Evolutionary conservation across 768 basidiomycete species (phyloP).

Genomic region (Trametes punicea): DNA sequence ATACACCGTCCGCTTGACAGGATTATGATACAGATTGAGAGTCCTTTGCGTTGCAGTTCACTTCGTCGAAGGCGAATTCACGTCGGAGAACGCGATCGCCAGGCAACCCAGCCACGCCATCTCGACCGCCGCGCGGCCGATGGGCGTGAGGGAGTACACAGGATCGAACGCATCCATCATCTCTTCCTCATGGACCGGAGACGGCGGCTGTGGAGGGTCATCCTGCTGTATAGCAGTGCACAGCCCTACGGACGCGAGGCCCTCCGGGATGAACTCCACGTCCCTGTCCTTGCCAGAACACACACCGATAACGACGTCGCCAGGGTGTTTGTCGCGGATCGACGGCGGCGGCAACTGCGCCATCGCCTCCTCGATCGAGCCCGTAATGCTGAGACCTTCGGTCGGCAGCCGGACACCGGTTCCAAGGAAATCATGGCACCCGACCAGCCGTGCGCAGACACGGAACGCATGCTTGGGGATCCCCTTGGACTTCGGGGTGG

Average conservation of each 20-base stretch:
- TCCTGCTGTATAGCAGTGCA: slow-evolving; percentile 33
- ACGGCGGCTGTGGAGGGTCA: slow-evolving; percentile 20
- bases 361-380: slow-evolving; percentile 46
- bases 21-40: slow-evolving; percentile 10
- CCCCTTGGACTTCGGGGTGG: slow-evolving; percentile 37
- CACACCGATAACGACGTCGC: slow-evolving; percentile 52
- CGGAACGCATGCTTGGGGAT: slow-evolving; percentile 64
- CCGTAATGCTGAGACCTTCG: slow-evolving; percentile 64
- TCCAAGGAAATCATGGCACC: slow-evolving; percentile 67
- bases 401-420: slow-evolving; percentile 73
- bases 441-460: slow-evolving; percentile 70
- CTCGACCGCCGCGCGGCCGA: slow-evolving; percentile 50
- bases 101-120: slow-evolving; percentile 56
- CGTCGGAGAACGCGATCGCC: slow-evolving; percentile 40
- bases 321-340: slow-evolving; percentile 34
- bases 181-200: slow-evolving; percentile 38
- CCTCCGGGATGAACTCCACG: slow-evolving; percentile 79
- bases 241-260: slow-evolving; percentile 71
- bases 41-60: not conserved
- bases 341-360: slow-evolving; percentile 32
- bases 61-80: slow-evolving; percentile 8
- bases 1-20: not conserved
- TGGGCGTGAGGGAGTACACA: slow-evolving; percentile 35
- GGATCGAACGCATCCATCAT: slow-evolving; percentile 33
- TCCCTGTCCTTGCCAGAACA: slow-evolving; percentile 63